phyloP scores from a whole-genome alignment of 768 basidiomycete species.

The Boletus pseudo-olivaceus region DNA sequence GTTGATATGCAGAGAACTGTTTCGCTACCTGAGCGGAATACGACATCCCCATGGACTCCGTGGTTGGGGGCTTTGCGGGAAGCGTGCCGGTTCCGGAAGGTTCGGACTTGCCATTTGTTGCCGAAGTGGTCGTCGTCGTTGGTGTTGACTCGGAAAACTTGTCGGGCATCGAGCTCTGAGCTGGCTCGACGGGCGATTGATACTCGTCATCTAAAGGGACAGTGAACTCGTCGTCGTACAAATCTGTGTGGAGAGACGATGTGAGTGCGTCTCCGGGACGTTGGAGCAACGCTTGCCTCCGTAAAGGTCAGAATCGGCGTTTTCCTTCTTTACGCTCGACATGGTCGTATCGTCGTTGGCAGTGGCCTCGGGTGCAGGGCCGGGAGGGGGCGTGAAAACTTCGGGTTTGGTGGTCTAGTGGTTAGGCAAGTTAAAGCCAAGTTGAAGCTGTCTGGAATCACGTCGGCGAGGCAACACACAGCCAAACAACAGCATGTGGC shows the following conservation, averaged over 20 bases:
- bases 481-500: conserved; percentile 25
- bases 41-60: conserved; percentile 37
- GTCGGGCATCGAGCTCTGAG: conserved; percentile 14
- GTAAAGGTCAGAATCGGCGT: conserved; percentile 41
- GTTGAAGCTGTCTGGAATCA: neutral
- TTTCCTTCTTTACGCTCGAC: conserved; percentile 27
- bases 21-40: conserved; percentile 65
- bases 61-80: conserved; percentile 26
- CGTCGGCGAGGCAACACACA: conserved; percentile 12
- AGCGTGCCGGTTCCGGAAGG: conserved; percentile 19
- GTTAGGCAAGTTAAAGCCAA: conserved; percentile 7
- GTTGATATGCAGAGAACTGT: conserved; percentile 62
- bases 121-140: conserved; percentile 14
- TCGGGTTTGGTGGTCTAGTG: neutral
- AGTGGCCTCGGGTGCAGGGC: neutral
- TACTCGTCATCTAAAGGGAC: conserved; percentile 32
- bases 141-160: conserved; percentile 16
- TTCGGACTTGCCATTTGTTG: conserved; percentile 22
- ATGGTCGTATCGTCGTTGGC: conserved; percentile 8
- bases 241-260: conserved; percentile 38
- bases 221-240: conserved; percentile 49
- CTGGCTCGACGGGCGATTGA: conserved; percentile 25
- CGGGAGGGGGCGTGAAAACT: neutral
- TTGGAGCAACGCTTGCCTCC: conserved; percentile 37
- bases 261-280: neutral